Evolutionary conservation across 768 basidiomycete genomes (phyloP).

Genomic region (Dioszegia hungarica): DNA sequence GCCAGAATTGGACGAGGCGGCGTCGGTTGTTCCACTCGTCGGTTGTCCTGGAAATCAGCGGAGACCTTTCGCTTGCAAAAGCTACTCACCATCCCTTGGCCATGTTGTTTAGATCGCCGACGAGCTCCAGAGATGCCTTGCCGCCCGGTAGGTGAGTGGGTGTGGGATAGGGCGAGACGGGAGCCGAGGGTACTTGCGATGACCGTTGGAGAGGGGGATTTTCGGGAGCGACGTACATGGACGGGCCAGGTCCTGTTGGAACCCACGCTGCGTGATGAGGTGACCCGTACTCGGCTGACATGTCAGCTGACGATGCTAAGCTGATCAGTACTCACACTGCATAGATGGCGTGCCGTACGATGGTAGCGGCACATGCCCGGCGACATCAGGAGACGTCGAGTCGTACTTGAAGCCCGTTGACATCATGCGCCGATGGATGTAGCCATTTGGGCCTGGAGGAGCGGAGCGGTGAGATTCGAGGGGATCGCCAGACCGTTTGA

Average conservation of each 20-base stretch:
- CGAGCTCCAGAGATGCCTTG: constrained; percentile 47
- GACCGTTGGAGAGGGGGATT: constrained; percentile 45
- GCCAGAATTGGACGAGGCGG: constrained; percentile 79
- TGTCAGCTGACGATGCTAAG: neutral
- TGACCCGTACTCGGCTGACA: constrained; percentile 1
- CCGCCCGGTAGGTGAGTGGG: constrained; percentile 5
- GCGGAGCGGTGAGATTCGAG: constrained; percentile 24
- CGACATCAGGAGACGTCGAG: constrained; percentile 14
- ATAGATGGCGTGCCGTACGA: neutral
- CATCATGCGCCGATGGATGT: constrained; percentile 56
- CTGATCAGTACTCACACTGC: constrained; percentile 1
- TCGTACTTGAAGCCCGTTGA: constrained; percentile 9
- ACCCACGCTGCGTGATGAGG: neutral
- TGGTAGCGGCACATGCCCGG: neutral
- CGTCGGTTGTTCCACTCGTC: constrained; percentile 67
- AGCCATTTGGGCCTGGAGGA: constrained; percentile 19
- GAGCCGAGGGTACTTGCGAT: constrained; percentile 25
- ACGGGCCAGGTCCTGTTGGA: neutral
- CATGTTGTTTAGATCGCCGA: constrained; percentile 50
- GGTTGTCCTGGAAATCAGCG: constrained; percentile 47
- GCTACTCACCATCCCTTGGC: constrained; percentile 52
- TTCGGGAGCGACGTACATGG: neutral
- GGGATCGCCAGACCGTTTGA: constrained; percentile 32
- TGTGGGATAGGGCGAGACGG: constrained; percentile 10
- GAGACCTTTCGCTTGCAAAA: too few relatives aligned